phyloP scores from a whole-genome alignment of 441 rosid species.

The Corymbia calophylla region DNA sequence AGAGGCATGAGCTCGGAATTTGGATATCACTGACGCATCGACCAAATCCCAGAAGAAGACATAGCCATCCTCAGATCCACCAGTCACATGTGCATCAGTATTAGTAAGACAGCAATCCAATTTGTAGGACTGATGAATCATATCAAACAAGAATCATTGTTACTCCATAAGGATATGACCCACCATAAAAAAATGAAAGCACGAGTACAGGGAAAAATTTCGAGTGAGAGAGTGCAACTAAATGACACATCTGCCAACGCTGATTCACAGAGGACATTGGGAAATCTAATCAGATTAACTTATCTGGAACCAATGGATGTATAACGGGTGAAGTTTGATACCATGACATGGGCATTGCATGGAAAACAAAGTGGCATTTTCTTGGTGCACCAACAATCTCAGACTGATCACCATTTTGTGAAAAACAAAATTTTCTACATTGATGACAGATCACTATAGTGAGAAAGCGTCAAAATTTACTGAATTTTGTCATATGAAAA shows the following conservation, averaged over 20 bases:
- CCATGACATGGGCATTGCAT: neutral
- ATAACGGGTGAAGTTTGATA: neutral
- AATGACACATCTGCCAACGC: neutral
- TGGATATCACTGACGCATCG: conserved; percentile 73
- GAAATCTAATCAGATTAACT: neutral
- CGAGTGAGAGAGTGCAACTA: neutral
- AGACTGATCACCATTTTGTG: neutral
- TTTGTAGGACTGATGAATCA: conserved; percentile 66
- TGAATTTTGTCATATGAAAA: conserved; percentile 21
- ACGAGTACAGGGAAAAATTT: neutral
- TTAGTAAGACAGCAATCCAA: conserved; percentile 91
- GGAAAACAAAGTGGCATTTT: neutral
- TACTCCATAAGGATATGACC: neutral
- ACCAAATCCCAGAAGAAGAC: conserved; percentile 97
- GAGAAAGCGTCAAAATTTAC: neutral
- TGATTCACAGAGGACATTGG: neutral
- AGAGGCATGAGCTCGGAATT: conserved; percentile 69
- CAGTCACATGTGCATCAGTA: conserved; percentile 72
- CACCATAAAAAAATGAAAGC: neutral
- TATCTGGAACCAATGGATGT: neutral
- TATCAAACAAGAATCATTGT: neutral
- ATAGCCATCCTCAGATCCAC: conserved; percentile 95
- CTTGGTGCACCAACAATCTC: neutral
- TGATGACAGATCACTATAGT: neutral
- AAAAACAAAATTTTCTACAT: neutral